These are phyloP conservation scores for Tricladium varicosporioides DNA, from an alignment of 2,329 filamentous ascomycete genomes.

Conservation along the genomic window DNA sequence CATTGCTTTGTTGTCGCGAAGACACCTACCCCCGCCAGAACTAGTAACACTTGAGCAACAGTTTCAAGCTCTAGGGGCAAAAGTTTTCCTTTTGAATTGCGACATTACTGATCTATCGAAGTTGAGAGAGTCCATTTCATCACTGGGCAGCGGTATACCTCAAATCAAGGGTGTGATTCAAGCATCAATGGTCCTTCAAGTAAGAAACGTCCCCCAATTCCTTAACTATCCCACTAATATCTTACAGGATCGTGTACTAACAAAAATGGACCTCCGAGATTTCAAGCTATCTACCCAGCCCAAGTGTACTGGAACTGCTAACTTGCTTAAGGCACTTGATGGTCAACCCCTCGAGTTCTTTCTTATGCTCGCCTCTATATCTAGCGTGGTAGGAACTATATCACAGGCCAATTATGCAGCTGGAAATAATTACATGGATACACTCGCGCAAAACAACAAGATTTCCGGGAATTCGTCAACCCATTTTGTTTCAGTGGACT, in stretches of 20 bases:
- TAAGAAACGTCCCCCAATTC: not conserved
- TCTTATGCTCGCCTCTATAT: slow-evolving; percentile 35
- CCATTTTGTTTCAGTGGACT: slow-evolving; percentile 23
- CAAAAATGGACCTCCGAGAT: slow-evolving; percentile 17
- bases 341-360: slow-evolving; percentile 10
- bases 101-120: slow-evolving; percentile 12
- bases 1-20: slow-evolving; percentile 15
- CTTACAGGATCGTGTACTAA: slow-evolving; percentile 13
- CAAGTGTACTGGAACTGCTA: slow-evolving; percentile 17
- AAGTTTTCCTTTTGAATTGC: slow-evolving; percentile 15
- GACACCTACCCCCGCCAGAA: slow-evolving; percentile 3
- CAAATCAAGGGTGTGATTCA: slow-evolving; percentile 18
- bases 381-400: slow-evolving; percentile 19
- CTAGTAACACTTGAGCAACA: slow-evolving; percentile 4
- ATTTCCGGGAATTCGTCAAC: slow-evolving; percentile 1
- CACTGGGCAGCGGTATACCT: slow-evolving; percentile 5
- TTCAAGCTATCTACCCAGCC: slow-evolving; percentile 11
- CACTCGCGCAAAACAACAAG: slow-evolving; percentile 9
- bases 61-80: slow-evolving; percentile 10
- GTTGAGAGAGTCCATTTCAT: not conserved
- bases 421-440: slow-evolving; percentile 30
- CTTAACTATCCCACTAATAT: not conserved
- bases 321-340: slow-evolving; percentile 11
- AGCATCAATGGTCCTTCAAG: slow-evolving; percentile 18
- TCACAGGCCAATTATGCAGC: slow-evolving; percentile 17